Evolutionary conservation across 768 basidiomycete species (phyloP).

Genomic region (Lentinus brumalis): DNA sequence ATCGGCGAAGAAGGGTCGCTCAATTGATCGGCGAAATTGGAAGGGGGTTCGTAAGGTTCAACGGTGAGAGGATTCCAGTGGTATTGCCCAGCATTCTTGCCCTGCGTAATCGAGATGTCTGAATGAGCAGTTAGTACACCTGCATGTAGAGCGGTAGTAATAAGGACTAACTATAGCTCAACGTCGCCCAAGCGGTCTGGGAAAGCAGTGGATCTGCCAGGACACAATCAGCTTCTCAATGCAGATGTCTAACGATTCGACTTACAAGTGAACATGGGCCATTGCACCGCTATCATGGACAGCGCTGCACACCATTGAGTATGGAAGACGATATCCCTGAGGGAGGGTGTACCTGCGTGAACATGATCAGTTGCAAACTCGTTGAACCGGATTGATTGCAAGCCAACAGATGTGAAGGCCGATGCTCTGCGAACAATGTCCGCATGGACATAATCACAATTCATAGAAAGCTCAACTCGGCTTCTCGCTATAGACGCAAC

Average conservation of each 20-base stretch:
- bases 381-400: not conserved
- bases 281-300: constrained; percentile 92
- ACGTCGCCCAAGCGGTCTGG: constrained; percentile 86
- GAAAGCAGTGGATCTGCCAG: constrained; percentile 82
- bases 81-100: constrained; percentile 38
- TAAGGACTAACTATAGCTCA: constrained; percentile 62
- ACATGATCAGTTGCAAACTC: constrained; percentile 15
- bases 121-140: constrained; percentile 17
- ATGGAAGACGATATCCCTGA: constrained; percentile 91
- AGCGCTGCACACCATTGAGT: constrained; percentile 91
- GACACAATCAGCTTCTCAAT: constrained; percentile 4
- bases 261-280: constrained; percentile 91
- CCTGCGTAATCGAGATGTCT: constrained; percentile 77
- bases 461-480: too few species aligned
- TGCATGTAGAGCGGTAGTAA: constrained; percentile 3
- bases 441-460: too few species aligned
- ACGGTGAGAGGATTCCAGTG: constrained; percentile 73
- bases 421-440: too few species aligned
- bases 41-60: constrained; percentile 61
- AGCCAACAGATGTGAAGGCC: too few species aligned
- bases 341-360: constrained; percentile 79
- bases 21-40: constrained; percentile 74
- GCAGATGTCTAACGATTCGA: not conserved
- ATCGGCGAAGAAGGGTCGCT: constrained; percentile 71
- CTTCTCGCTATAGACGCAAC: too few species aligned